A percentile compares a stretch with the other conserved stretches of the same genome.
These are phyloP conservation scores for Hemisphaericaspora xylanilytica DNA, from an alignment of 1,139 yeast genomes.

Conservation along the genomic window DNA sequence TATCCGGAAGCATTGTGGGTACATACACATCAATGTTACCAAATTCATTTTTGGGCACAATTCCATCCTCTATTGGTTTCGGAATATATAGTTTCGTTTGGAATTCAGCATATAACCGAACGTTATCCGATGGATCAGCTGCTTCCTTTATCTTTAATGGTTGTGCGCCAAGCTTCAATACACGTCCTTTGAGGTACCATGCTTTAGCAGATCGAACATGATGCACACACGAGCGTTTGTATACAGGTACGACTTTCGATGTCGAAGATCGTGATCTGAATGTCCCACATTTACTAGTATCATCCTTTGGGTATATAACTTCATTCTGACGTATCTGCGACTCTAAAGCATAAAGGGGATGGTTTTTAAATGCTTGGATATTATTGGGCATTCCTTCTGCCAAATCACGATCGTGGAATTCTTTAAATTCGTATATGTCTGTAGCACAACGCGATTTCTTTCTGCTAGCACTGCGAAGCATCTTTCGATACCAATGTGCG, in stretches of 20 bases:
- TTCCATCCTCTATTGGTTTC: slow-evolving; percentile 62
- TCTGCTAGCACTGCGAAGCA: slow-evolving; percentile 33
- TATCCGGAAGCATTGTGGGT: slow-evolving; percentile 78
- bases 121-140: slow-evolving; percentile 51
- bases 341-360: slow-evolving; percentile 84
- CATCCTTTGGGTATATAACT: slow-evolving; percentile 64
- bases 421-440: slow-evolving; percentile 70
- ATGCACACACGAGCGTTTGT: slow-evolving; percentile 63
- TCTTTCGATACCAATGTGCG: slow-evolving; percentile 59
- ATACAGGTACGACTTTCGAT: slow-evolving; percentile 53
- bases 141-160: slow-evolving; percentile 49
- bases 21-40: slow-evolving; percentile 82
- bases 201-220: slow-evolving; percentile 69
- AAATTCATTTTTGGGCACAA: slow-evolving; percentile 68
- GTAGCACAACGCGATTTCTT: slow-evolving; percentile 38
- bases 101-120: slow-evolving; percentile 63
- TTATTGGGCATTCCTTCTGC: slow-evolving; percentile 88
- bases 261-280: slow-evolving; percentile 41
- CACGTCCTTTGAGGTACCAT: slow-evolving; percentile 84
- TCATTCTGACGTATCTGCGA: slow-evolving; percentile 71
- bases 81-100: slow-evolving; percentile 76
- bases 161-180: slow-evolving; percentile 66
- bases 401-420: slow-evolving; percentile 62
- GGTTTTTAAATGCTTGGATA: slow-evolving; percentile 78
- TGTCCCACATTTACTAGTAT: slow-evolving; percentile 62